Evolutionary conservation across 129 eudicot genomes (phyloP).

Genomic region (Sambucus nigra): DNA sequence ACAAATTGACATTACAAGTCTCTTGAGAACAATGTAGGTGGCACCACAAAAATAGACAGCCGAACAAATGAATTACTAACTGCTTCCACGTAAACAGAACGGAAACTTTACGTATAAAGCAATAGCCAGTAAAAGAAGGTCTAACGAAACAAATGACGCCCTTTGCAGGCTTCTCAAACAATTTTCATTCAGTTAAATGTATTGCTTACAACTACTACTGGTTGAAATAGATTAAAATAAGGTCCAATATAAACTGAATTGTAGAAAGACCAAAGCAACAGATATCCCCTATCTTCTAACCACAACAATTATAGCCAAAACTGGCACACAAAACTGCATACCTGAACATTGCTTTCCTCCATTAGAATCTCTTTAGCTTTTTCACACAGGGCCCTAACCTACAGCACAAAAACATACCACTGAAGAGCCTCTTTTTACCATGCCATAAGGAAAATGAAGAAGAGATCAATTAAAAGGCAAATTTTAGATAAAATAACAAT

Average conservation of each 20-base stretch:
- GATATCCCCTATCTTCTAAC: not conserved
- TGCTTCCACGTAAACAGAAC: not conserved
- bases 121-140: not conserved
- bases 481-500: too few species aligned
- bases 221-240: not conserved
- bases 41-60: not conserved
- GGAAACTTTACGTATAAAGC: not conserved
- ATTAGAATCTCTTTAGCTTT: conserved; percentile 87
- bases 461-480: not conserved
- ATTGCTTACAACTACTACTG: too few species aligned
- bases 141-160: not conserved
- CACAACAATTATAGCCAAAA: not conserved
- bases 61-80: too few species aligned
- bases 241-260: not conserved
- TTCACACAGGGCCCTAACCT: conserved; percentile 71
- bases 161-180: not conserved
- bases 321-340: conserved; percentile 11
- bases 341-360: conserved; percentile 95
- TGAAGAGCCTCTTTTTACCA: conserved; percentile 2
- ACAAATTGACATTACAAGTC: not conserved
- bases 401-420: not conserved
- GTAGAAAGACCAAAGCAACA: not conserved
- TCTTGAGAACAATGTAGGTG: too few species aligned
- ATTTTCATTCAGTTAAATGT: not conserved
- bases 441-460: not conserved